Percentiles rank a stretch among this genome's conserved stretches.
phyloP scores from a whole-genome alignment of 2,329 filamentous ascomycete genomes.

The Aspergillus neoniger region DNA sequence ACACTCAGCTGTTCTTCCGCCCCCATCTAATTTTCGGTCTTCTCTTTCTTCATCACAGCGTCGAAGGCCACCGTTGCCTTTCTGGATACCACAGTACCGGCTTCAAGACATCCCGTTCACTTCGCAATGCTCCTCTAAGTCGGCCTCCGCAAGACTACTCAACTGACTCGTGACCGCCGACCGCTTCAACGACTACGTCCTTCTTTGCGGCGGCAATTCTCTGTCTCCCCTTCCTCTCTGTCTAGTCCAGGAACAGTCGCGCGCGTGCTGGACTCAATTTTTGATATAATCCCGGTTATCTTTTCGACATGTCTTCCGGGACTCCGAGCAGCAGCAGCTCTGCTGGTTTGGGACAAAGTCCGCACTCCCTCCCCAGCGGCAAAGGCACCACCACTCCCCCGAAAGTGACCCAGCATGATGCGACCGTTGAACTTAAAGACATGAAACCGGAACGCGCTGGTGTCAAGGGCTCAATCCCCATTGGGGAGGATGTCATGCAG shows the following conservation, averaged over 20 bases:
- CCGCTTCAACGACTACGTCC: not conserved
- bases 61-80: not conserved
- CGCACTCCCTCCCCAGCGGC: constrained; percentile 29
- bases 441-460: constrained; percentile 33
- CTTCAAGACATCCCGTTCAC: constrained; percentile 2
- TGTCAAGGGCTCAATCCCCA: constrained; percentile 39
- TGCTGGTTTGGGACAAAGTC: constrained; percentile 25
- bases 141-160: not conserved
- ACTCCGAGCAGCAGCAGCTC: constrained; percentile 28
- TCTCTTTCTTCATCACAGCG: not conserved
- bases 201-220: not conserved
- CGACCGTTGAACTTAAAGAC: constrained; percentile 43
- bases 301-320: constrained; percentile 28
- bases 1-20: not conserved
- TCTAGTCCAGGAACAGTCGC: not conserved
- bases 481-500: constrained; percentile 90
- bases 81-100: not conserved
- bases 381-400: constrained; percentile 37
- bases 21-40: not conserved
- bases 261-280: not conserved
- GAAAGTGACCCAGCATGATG: constrained; percentile 33
- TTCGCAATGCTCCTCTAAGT: constrained; percentile 22
- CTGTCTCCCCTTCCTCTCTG: not conserved
- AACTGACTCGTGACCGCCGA: not conserved
- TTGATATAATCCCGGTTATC: no score